Evolutionary conservation across 495 filamentous ascomycete species (phyloP), one percentile per base, ranked within the genome.

Genomic region (Cryomyces minteri): DNA sequence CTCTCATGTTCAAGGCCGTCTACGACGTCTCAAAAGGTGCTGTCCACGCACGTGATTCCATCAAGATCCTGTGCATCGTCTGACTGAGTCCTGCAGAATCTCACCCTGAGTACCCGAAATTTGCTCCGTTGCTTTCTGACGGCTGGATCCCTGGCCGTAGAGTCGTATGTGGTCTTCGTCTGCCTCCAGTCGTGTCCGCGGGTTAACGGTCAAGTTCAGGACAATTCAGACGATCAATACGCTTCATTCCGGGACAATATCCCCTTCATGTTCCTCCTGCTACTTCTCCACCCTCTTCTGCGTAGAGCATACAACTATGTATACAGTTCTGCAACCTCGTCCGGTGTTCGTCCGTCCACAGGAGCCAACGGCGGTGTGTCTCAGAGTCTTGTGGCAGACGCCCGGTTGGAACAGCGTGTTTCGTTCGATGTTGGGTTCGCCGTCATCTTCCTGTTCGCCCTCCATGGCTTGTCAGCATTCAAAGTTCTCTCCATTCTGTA

Each of bases 81-180:
- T 39, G 40, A 12, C 28, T 3, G 12, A 34, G 56, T 48, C 10
- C 29, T 25, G 8, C 57, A 94, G 87, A 82, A 43, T 79, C 72
- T 34, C 76, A 94, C 62, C 84, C 87, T 4, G 75, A 81, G 46
- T 96, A 92, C 58, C 50, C 68, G 33, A 83, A 74, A 50, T 96
- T 79, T 56, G 68, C 79, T 48, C 62, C 66, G 40, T 62, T 80
- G 12, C 72, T 99, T 12, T 79, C 74, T 0, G 68, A 75, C 7
- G 92, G 90, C 46, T 99, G 90, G 90, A 84, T 99, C 45, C 80
- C 79, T n/a, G 90, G 90, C 11, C 83, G 88, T 41, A 85, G 82
- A 68, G 84, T 95, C 37, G 81, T 85, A 68, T 59, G 79, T 50
- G n/a, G 40, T 6, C 10, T 25, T 62, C 31, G 14, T 32, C 6